Percentiles rank a stretch among this genome's conserved stretches.
phyloP scores from a whole-genome alignment of 345 rosid genomes.

The Gossypium sturtianum region DNA sequence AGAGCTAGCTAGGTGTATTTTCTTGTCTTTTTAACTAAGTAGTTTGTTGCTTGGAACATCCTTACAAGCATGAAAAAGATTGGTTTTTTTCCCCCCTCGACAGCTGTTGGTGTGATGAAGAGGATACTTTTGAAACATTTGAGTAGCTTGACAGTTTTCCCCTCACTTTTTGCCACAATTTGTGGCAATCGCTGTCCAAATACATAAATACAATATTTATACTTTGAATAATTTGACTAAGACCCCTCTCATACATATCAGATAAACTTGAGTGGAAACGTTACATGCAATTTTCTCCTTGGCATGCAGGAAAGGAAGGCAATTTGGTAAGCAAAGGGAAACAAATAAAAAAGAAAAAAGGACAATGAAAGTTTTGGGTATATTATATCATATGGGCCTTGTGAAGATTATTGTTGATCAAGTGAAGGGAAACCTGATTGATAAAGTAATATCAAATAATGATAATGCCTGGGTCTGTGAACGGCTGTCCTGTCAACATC shows the following conservation, averaged over 20 bases:
- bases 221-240: conserved; percentile 13
- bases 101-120: conserved; percentile 23
- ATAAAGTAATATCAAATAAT: not conserved
- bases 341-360: conserved; percentile 21
- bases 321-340: conserved; percentile 25
- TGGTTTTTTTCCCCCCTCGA: not conserved
- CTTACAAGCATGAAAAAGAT: conserved; percentile 11
- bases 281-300: not conserved
- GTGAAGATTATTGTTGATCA: not conserved
- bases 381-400: not conserved
- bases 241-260: conserved; percentile 17
- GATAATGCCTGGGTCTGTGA: not conserved
- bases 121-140: conserved; percentile 17
- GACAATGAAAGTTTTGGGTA: conserved; percentile 21
- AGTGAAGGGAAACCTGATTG: not conserved
- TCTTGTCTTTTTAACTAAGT: conserved; percentile 35
- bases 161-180: conserved; percentile 19
- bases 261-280: not conserved
- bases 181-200: conserved; percentile 17
- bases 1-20: conserved; percentile 17
- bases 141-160: conserved; percentile 38
- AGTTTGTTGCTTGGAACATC: conserved; percentile 29
- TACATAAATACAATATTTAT: not conserved
- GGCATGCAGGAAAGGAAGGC: conserved; percentile 16
- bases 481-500: not conserved